A percentile compares a stretch with the other conserved stretches of the same genome.
phyloP scores from a whole-genome alignment of 1,139 yeast genomes.

The Hyphopichia khmerensis region DNA sequence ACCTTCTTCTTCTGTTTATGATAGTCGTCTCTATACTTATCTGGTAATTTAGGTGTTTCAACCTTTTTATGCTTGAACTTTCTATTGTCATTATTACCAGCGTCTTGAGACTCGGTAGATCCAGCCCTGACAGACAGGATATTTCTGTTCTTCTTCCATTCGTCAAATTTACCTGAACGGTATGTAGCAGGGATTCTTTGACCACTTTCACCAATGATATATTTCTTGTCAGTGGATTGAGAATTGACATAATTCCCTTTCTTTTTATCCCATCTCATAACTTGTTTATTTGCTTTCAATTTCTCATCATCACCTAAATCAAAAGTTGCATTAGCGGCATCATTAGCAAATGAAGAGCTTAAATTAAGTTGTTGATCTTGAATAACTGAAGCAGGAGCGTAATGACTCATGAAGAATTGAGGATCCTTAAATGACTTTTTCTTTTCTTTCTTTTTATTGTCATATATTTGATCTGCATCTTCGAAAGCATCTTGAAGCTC shows the following conservation, averaged over 20 bases:
- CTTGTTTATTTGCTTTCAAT: conserved; percentile 61
- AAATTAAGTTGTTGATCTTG: conserved; percentile 80
- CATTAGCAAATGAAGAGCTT: conserved; percentile 72
- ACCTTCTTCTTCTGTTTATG: conserved; percentile 82
- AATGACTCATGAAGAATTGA: conserved; percentile 83
- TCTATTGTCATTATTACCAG: conserved; percentile 26
- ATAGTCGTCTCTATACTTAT: conserved; percentile 84
- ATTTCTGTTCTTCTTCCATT: conserved; percentile 80
- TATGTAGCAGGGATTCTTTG: conserved; percentile 90
- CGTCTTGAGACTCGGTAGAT: conserved; percentile 42
- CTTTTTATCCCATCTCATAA: conserved; percentile 92
- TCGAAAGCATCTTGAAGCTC: conserved; percentile 56
- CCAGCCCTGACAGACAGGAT: conserved; percentile 54
- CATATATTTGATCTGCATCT: conserved; percentile 56
- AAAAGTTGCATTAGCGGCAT: conserved; percentile 80
- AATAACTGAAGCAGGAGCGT: conserved; percentile 76
- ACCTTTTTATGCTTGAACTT: conserved; percentile 71
- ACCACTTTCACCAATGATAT: conserved; percentile 93
- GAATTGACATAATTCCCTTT: conserved; percentile 87
- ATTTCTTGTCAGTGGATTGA: conserved; percentile 78
- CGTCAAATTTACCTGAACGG: conserved; percentile 87
- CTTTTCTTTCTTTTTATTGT: conserved; percentile 27
- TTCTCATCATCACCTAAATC: conserved; percentile 83
- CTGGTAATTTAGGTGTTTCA: conserved; percentile 87
- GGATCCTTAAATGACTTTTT: conserved; percentile 70